Evolutionary conservation across 805 yeast genomes (phyloP).

Genomic region (Candida morakotiae): DNA sequence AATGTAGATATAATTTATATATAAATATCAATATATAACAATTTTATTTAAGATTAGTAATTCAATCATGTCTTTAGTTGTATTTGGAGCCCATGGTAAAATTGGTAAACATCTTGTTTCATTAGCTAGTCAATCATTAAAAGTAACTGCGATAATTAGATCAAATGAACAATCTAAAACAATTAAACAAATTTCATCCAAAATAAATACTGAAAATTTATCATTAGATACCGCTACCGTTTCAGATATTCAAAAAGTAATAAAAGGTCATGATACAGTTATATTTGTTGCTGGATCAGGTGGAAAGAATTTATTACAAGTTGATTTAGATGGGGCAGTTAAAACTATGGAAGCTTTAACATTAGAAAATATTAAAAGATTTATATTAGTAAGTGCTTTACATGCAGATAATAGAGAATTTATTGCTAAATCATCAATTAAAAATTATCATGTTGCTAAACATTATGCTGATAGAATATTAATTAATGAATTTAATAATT

Average conservation of each 20-base stretch:
- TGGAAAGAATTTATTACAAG: conserved; percentile 48
- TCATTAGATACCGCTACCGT: conserved; percentile 34
- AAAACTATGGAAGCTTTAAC: conserved; percentile 54
- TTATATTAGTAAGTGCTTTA: conserved; percentile 53
- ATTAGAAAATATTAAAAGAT: conserved; percentile 39
- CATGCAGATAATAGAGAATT: conserved; percentile 48
- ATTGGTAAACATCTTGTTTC: conserved; percentile 47
- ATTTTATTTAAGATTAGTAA: too few species aligned
- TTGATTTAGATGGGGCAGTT: conserved; percentile 63
- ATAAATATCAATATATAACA: too few species aligned
- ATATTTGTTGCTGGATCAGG: conserved; percentile 63
- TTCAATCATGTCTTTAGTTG: conserved; percentile 4
- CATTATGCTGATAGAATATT: conserved; percentile 52
- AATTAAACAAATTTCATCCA: conserved; percentile 33
- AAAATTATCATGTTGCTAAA: conserved; percentile 57
- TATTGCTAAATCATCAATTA: conserved; percentile 13
- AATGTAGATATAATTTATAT: too few species aligned
- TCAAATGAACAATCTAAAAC: conserved; percentile 44
- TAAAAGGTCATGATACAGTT: conserved; percentile 51
- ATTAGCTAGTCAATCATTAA: conserved; percentile 22
- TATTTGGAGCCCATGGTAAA: conserved; percentile 62
- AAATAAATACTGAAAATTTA: conserved; percentile 31
- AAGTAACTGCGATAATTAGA: conserved; percentile 33
- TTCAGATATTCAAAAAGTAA: conserved; percentile 26
- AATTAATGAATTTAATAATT: conserved; percentile 32